A percentile compares a stretch with the other conserved stretches of the same genome.
These are phyloP conservation scores for Clavariopsis aquatica DNA, from an alignment of 495 filamentous ascomycete species.

Conservation along the genomic window DNA sequence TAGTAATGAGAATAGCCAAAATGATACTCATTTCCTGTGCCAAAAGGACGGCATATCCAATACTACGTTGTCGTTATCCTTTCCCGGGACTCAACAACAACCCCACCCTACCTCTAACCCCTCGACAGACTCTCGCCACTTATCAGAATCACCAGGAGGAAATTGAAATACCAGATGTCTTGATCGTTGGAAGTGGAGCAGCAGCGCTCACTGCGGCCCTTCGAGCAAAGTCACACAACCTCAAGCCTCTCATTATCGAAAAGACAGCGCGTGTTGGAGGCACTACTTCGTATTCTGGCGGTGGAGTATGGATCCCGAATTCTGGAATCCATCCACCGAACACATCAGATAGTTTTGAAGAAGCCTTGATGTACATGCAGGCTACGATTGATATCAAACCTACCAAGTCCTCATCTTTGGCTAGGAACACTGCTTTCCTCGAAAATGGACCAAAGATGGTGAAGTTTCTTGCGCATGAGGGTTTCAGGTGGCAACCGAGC, in stretches of 20 bases:
- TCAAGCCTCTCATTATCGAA: slow-evolving; percentile 37
- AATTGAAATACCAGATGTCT: slow-evolving; percentile 15
- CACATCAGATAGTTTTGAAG: slow-evolving; percentile 16
- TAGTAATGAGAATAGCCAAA: no score
- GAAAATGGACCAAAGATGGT: slow-evolving; percentile 39
- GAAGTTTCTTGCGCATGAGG: slow-evolving; percentile 23
- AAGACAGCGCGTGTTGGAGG: slow-evolving; percentile 37
- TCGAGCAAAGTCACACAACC: slow-evolving; percentile 26
- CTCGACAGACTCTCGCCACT: not conserved
- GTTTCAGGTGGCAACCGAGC: slow-evolving; percentile 16
- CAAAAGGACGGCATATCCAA: no score
- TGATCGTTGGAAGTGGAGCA: slow-evolving; percentile 39
- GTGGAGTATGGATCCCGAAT: slow-evolving; percentile 39
- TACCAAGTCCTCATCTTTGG: slow-evolving; percentile 19
- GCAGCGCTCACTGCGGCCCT: slow-evolving; percentile 38
- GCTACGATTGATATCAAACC: slow-evolving; percentile 25
- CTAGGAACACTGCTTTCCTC: slow-evolving; percentile 30
- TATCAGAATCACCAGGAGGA: not conserved
- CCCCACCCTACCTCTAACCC: not conserved
- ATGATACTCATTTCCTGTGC: no score
- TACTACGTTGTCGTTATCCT: no score
- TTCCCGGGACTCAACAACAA: not conserved
- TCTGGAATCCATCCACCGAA: slow-evolving; percentile 9
- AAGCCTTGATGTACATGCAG: slow-evolving; percentile 36
- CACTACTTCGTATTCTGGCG: slow-evolving; percentile 38